Evolutionary conservation across 495 filamentous ascomycete genomes (phyloP).

Genomic region (Lentithecium fluviatile): DNA sequence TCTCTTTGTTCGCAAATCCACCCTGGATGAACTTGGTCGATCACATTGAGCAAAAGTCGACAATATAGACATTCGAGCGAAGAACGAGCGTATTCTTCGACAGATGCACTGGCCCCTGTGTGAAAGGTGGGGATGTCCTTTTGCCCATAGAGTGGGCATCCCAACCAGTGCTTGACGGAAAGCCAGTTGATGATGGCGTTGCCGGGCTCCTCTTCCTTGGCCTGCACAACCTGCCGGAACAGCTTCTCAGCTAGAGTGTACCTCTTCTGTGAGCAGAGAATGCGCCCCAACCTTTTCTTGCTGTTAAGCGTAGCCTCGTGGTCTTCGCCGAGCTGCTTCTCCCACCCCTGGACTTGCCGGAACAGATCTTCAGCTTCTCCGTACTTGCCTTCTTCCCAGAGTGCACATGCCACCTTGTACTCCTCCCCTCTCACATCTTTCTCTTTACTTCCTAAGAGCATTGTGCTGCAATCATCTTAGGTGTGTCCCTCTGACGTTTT

Average conservation of each 20-base stretch:
- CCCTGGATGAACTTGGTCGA: neutral
- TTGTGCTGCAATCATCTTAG: neutral
- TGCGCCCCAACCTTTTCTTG: conserved; percentile 10
- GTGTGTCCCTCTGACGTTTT: neutral
- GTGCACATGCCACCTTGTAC: neutral
- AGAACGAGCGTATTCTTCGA: neutral
- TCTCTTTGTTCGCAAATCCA: neutral
- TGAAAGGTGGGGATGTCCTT: conserved; percentile 1
- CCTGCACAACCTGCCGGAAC: conserved; percentile 2
- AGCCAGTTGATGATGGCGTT: conserved; percentile 3
- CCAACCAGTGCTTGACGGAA: conserved; percentile 8
- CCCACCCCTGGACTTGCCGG: conserved; percentile 5
- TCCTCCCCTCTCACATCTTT: neutral
- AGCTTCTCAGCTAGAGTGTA: conserved; percentile 9
- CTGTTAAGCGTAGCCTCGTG: conserved; percentile 10
- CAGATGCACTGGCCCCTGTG: neutral
- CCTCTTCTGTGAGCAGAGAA: conserved; percentile 15
- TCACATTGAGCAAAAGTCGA: neutral
- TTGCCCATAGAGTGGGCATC: conserved; percentile 9
- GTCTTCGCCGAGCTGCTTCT: conserved; percentile 11
- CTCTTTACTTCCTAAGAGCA: neutral
- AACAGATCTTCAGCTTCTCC: conserved; percentile 9
- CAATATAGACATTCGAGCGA: neutral
- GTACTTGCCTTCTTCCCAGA: conserved; percentile 14
- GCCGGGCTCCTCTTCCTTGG: neutral